Conservation (phyloP, 352 stramenopile species). For the Thraustochytrium striatum region DNA sequence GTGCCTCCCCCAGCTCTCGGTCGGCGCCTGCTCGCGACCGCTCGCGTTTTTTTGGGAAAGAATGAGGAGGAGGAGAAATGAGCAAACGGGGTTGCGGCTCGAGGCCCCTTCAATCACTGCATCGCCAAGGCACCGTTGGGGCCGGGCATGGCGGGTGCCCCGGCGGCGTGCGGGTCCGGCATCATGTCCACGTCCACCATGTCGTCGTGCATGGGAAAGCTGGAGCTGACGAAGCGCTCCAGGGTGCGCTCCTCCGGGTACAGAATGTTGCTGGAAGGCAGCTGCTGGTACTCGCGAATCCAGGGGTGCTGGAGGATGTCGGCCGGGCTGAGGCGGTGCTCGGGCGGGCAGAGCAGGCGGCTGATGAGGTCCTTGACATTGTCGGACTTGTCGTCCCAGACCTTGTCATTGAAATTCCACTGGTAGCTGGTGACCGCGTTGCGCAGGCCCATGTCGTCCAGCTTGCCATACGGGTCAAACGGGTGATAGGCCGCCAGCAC, state of each 20-base stretch:
- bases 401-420: conserved; percentile 56
- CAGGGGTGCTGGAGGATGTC: conserved; percentile 71
- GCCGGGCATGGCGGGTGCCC: too few relatives aligned
- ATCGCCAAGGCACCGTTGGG: too few relatives aligned
- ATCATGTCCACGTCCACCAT: too few relatives aligned
- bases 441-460: conserved; percentile 73
- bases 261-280: neutral
- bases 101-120: too few relatives aligned
- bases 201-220: neutral
- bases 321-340: conserved; percentile 63
- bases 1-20: too few relatives aligned
- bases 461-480: conserved; percentile 66
- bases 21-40: too few relatives aligned
- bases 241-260: neutral
- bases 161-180: too few relatives aligned
- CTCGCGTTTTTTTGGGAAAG: too few relatives aligned
- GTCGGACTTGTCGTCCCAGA: conserved; percentile 57
- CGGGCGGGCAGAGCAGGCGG: conserved; percentile 65
- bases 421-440: conserved; percentile 50
- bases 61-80: too few relatives aligned
- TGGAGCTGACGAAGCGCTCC: neutral
- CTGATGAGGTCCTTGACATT: conserved; percentile 65
- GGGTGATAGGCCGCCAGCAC: conserved; percentile 40
- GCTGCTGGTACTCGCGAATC: conserved; percentile 54
- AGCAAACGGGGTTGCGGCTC: too few relatives aligned